phyloP scores from a whole-genome alignment of 1,284 basidiomycete genomes.

The Ustilago trichophora region DNA sequence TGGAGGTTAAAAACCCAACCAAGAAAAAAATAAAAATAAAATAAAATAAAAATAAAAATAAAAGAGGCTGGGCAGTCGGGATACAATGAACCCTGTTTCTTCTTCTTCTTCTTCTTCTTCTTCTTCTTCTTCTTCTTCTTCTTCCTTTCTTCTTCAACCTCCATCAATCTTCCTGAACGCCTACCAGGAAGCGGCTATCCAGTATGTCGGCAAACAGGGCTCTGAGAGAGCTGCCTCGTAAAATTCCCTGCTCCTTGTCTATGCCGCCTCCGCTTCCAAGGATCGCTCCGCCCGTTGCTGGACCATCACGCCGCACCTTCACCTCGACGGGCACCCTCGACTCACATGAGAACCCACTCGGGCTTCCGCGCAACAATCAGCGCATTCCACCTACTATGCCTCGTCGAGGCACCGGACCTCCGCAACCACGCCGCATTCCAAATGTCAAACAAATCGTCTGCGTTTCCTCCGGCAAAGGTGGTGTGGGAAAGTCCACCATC shows the following conservation, averaged over 20 bases:
- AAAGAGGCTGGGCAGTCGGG: slow-evolving; percentile 17
- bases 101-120: too few relatives aligned
- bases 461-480: slow-evolving; percentile 94
- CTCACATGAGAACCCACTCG: slow-evolving; percentile 60
- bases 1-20: slow-evolving; percentile 44
- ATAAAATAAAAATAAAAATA: too few relatives aligned
- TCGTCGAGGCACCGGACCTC: slow-evolving; percentile 65
- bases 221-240: neutral
- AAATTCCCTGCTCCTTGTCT: too few relatives aligned
- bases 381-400: slow-evolving; percentile 59
- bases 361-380: slow-evolving; percentile 60
- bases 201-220: neutral
- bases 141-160: too few relatives aligned
- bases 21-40: too few relatives aligned
- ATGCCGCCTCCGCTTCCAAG: neutral
- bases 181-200: neutral
- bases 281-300: neutral
- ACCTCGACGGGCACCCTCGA: neutral
- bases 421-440: slow-evolving; percentile 69
- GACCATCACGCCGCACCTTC: slow-evolving; percentile 1
- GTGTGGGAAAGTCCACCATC: slow-evolving; percentile 95
- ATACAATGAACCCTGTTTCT: too few relatives aligned
- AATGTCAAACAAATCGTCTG: slow-evolving; percentile 75
- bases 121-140: too few relatives aligned
- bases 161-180: too few relatives aligned